These are phyloP conservation scores for Testicularia cyperi DNA, from an alignment of 1,284 basidiomycete genomes.

Conservation along the genomic window DNA sequence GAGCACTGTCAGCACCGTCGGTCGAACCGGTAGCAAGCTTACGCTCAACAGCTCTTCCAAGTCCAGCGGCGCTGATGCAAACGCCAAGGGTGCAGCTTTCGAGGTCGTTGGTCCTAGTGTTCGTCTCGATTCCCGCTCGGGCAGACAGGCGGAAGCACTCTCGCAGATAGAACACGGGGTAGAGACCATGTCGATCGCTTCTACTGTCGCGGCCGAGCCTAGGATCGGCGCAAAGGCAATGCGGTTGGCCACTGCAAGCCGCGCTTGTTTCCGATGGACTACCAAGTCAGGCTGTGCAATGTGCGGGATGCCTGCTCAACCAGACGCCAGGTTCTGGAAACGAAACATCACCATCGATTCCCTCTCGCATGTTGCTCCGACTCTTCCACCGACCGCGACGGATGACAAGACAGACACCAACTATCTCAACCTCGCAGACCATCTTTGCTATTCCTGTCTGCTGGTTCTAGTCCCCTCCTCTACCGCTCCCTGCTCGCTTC, in stretches of 20 bases:
- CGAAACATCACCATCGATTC: slow-evolving; percentile 42
- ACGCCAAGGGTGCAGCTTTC: slow-evolving; percentile 3
- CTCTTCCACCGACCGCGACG: neutral
- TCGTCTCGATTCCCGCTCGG: slow-evolving; percentile 4
- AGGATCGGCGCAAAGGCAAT: slow-evolving; percentile 41
- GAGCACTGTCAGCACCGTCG: slow-evolving; percentile 52
- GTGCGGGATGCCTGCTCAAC: slow-evolving; percentile 43
- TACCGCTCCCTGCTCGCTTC: neutral
- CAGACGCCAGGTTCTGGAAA: slow-evolving; percentile 45
- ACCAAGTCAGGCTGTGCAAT: slow-evolving; percentile 38
- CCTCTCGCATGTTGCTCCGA: slow-evolving; percentile 8
- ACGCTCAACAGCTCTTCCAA: slow-evolving; percentile 19
- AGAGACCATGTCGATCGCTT: too few species aligned
- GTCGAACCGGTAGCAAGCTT: slow-evolving; percentile 51
- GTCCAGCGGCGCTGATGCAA: neutral
- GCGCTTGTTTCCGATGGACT: slow-evolving; percentile 16
- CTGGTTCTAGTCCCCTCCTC: slow-evolving; percentile 7
- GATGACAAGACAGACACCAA: neutral
- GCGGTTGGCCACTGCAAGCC: slow-evolving; percentile 33
- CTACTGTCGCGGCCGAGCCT: slow-evolving; percentile 10
- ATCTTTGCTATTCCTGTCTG: slow-evolving; percentile 26
- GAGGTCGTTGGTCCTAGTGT: slow-evolving; percentile 28
- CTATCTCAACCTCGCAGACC: slow-evolving; percentile 13
- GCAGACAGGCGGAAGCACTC: too few species aligned
- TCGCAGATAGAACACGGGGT: too few species aligned